phyloP scores from a whole-genome alignment of 2,329 filamentous ascomycete species.

The Diaporthe batatas region DNA sequence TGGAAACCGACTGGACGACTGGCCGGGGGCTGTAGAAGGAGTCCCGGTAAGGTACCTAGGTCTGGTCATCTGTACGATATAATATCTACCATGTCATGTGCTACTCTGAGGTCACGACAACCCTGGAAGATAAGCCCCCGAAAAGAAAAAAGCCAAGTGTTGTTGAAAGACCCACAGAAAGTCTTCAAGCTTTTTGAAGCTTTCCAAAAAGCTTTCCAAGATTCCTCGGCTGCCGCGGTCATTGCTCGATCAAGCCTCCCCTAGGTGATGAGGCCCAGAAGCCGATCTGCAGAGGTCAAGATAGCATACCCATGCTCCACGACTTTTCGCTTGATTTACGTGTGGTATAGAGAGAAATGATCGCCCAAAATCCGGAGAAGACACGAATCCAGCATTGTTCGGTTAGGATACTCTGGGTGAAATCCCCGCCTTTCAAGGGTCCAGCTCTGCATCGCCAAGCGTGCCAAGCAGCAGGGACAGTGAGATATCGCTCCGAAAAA shows the following conservation, averaged over 20 bases:
- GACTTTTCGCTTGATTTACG: not conserved
- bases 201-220: slow-evolving; percentile 29
- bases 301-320: not conserved
- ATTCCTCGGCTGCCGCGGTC: not conserved
- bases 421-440: slow-evolving; percentile 7
- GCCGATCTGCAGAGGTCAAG: not conserved
- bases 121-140: no score
- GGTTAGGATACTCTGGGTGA: not conserved
- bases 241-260: not conserved
- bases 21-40: not conserved
- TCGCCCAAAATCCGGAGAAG: not conserved
- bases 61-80: not conserved
- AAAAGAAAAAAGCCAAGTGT: not conserved
- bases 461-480: slow-evolving; percentile 18
- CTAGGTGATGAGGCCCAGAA: not conserved
- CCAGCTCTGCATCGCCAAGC: slow-evolving; percentile 16
- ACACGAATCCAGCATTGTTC: not conserved
- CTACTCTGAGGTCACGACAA: not conserved
- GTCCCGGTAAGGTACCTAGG: not conserved
- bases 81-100: not conserved
- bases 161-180: not conserved
- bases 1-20: slow-evolving; percentile 5
- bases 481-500: not conserved
- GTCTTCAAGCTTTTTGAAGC: slow-evolving; percentile 1
- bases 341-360: not conserved